These are phyloP conservation scores for Podila horticola DNA, from an alignment of 192 early-diverging fungal genomes.

Conservation along the genomic window DNA sequence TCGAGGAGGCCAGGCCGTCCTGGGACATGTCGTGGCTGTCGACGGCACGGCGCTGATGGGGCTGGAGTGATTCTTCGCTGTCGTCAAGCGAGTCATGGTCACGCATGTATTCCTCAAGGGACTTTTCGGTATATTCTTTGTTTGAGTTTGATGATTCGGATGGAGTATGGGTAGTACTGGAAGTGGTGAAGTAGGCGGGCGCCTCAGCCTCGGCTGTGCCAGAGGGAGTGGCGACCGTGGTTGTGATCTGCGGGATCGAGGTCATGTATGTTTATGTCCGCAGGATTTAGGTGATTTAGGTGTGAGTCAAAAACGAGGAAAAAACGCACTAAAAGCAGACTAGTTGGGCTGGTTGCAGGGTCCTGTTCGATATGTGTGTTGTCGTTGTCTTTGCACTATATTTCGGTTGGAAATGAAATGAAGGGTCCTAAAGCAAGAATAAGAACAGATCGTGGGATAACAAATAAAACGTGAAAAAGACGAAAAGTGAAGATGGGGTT, in stretches of 20 bases:
- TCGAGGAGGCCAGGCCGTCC: slow-evolving; percentile 10
- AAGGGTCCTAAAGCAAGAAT: neutral
- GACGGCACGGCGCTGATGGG: slow-evolving; percentile 34
- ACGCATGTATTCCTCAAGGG: neutral
- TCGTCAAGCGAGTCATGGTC: slow-evolving; percentile 14
- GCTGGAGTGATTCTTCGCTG: slow-evolving; percentile 17
- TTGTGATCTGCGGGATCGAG: slow-evolving; percentile 20
- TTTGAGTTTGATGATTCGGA: no score
- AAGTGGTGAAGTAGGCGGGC: neutral
- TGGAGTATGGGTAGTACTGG: neutral
- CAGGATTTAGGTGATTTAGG: neutral
- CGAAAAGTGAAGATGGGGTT: neutral
- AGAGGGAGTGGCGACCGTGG: slow-evolving; percentile 25
- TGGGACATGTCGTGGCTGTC: slow-evolving; percentile 21
- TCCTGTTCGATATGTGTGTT: neutral
- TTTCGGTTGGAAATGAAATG: neutral
- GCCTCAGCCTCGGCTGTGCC: neutral
- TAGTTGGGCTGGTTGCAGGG: neutral
- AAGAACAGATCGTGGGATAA: neutral
- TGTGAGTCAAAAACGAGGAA: neutral
- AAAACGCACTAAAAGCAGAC: neutral
- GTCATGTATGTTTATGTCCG: slow-evolving; percentile 4
- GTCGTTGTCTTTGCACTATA: neutral
- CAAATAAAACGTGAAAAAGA: neutral
- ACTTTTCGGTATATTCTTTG: neutral